Evolutionary conservation across 176 grass and related monocot species (phyloP).

Genomic region (Dactylis glomerata): DNA sequence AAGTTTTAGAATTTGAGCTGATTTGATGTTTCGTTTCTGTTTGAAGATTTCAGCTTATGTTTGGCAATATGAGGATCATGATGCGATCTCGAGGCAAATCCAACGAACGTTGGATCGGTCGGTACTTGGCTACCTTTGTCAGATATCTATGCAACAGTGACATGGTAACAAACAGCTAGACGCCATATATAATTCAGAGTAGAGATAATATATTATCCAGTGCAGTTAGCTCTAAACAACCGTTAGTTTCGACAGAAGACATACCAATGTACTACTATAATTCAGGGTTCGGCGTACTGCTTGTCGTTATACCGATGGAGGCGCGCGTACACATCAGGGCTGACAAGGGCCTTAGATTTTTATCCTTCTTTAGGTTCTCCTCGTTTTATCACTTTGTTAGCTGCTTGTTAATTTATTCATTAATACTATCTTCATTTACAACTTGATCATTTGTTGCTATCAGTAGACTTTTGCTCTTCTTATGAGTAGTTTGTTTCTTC

Average conservation of each 20-base stretch:
- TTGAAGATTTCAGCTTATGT: too few species aligned
- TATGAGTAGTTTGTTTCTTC: too few species aligned
- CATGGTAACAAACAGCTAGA: too few species aligned
- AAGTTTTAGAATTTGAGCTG: not conserved
- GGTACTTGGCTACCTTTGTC: too few species aligned
- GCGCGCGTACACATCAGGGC: not conserved
- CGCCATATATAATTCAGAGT: too few species aligned
- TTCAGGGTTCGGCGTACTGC: not conserved
- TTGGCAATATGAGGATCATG: too few species aligned
- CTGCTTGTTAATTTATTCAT: not conserved
- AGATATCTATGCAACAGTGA: too few species aligned
- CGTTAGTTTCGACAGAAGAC: not conserved
- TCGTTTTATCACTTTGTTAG: constrained; percentile 22
- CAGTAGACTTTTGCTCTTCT: not conserved
- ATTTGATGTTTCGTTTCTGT: too few species aligned
- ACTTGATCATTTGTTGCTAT: not conserved
- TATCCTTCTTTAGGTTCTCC: not conserved
- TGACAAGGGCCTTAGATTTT: not conserved
- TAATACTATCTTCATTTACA: constrained; percentile 9
- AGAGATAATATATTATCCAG: constrained; percentile 20
- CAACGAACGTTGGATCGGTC: too few species aligned
- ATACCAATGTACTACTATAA: not conserved
- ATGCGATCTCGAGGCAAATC: too few species aligned
- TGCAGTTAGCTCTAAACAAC: constrained; percentile 6
- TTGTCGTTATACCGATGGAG: constrained; percentile 13